Conservation (phyloP, 1,284 basidiomycete genomes). For the Rhodotorula sp. region DNA sequence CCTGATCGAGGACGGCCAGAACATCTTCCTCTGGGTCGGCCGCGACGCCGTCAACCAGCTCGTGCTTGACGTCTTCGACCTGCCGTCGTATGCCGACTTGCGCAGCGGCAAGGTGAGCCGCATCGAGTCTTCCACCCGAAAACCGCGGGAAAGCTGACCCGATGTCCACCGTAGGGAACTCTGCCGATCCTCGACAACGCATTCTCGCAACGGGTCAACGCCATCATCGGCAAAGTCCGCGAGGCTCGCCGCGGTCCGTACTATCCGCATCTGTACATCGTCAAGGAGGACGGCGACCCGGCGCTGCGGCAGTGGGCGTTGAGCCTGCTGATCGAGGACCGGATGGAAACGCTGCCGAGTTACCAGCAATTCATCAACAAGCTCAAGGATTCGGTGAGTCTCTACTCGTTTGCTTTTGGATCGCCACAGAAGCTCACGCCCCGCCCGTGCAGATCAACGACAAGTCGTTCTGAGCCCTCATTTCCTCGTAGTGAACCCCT, state of each 20-base stretch:
- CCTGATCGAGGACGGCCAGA: conserved; percentile 96
- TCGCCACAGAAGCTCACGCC: too few species aligned
- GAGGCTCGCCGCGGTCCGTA: conserved; percentile 85
- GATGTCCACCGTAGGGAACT: conserved; percentile 61
- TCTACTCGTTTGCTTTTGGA: too few species aligned
- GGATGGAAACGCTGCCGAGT: conserved; percentile 88
- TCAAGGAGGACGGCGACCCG: conserved; percentile 97
- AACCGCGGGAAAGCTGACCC: neutral
- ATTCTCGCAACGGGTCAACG: conserved; percentile 90
- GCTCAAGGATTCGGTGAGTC: conserved; percentile 33
- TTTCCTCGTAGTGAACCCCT: too few species aligned
- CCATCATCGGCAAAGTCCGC: conserved; percentile 86
- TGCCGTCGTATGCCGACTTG: conserved; percentile 81
- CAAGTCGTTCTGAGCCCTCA: conserved; percentile 31
- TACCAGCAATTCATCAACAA: conserved; percentile 84
- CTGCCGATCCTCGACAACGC: conserved; percentile 84
- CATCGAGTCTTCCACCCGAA: conserved; percentile 23
- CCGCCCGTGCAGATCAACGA: conserved; percentile 29
- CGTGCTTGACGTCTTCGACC: conserved; percentile 88
- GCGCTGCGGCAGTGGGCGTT: conserved; percentile 91
- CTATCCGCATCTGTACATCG: conserved; percentile 88
- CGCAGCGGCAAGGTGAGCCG: conserved; percentile 80
- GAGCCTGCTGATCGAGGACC: conserved; percentile 90
- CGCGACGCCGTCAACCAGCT: conserved; percentile 94
- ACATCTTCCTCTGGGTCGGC: conserved; percentile 96